Conservation (phyloP, 345 rosid species). For the Melaleuca alternifolia region DNA sequence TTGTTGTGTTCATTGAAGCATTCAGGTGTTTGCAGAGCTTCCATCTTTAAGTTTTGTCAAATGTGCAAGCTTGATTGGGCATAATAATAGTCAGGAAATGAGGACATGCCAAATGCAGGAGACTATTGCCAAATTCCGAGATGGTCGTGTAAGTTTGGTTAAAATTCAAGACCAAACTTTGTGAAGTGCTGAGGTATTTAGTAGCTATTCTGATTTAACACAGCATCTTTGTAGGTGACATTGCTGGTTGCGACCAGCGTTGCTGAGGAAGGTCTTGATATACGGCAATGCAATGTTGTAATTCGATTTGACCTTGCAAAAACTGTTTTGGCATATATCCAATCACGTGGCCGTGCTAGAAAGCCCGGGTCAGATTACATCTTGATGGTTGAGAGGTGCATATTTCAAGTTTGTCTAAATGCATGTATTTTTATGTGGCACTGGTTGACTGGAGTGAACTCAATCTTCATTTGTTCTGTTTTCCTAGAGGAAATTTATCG, state of each 20-base stretch:
- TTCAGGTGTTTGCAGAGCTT: constrained; percentile 84
- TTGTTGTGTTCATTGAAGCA: constrained; percentile 3
- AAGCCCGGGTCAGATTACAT: constrained; percentile 99
- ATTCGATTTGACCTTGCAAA: constrained; percentile 99
- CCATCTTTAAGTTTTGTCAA: constrained; percentile 80
- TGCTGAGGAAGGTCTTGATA: constrained; percentile 99
- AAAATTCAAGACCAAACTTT: background rate
- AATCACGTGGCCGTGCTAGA: constrained; percentile 98
- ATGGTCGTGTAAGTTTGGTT: constrained; percentile 71
- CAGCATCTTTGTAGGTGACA: constrained; percentile 49
- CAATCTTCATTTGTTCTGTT: background rate
- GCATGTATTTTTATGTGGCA: background rate
- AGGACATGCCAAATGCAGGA: constrained; percentile 94
- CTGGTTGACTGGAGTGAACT: background rate
- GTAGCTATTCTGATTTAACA: background rate
- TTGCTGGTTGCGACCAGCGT: constrained; percentile 97
- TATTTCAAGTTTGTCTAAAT: background rate
- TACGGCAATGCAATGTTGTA: constrained; percentile 96
- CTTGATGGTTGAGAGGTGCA: constrained; percentile 95
- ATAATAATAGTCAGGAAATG: constrained; percentile 96
- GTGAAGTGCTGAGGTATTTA: background rate
- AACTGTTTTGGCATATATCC: constrained; percentile 96
- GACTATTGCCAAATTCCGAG: constrained; percentile 80
- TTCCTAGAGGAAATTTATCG: constrained; percentile 64
- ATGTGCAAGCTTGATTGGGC: constrained; percentile 95